Base-by-base conservation (phyloP, 2,329 filamentous ascomycete genomes). In the Stagonosporopsis rhizophila region DNA sequence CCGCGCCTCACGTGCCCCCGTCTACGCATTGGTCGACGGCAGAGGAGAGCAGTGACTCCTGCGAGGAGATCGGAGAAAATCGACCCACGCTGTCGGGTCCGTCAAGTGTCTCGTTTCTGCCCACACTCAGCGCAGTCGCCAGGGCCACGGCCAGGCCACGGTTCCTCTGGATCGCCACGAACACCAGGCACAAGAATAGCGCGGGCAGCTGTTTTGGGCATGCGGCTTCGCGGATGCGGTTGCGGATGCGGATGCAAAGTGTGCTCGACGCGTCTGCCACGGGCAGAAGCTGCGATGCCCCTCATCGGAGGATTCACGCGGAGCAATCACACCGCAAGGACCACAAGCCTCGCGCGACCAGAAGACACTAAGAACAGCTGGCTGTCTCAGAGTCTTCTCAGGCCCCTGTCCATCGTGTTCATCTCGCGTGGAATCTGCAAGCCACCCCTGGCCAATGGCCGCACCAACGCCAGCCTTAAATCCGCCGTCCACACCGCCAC, bases 371-470 rank as follows among this genome's bases (percentile, higher is more conserved):
- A 71, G 68, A 70, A 71, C 64, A 52, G 65, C 60, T 71, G 69
- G 70, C 55, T 58, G 72, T 75, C 70, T 71, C 70, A 75, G 59
- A 61, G 52, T 61, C 65, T 66, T 67, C 68, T 54, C 51, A 47
- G 14, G 57, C 68, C 71, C 70, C 70, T 70, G 69, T 67, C 51
- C 60, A 68, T 68, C 65, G 56, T 66, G 60, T 66, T 63, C 59
- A 70, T 71, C 71, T 75, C 72, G 71, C 73, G 73, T 75, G 73
- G 72, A 65, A 70, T 63, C 60, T 71, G 68, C 69, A 71, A 67
- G 67, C 65, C 61, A 65, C 64, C 64, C 64, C 68, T 63, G 58
- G 56, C 62, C 67, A 64, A 68, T 67, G 53, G 64, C 64, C 67
- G 69, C 66, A 65, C 32, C 53, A 44, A 30, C 44, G 53, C 70